Evolutionary conservation across 2,329 filamentous ascomycete genomes (phyloP).

Genomic region (Aspergillus sergii): DNA sequence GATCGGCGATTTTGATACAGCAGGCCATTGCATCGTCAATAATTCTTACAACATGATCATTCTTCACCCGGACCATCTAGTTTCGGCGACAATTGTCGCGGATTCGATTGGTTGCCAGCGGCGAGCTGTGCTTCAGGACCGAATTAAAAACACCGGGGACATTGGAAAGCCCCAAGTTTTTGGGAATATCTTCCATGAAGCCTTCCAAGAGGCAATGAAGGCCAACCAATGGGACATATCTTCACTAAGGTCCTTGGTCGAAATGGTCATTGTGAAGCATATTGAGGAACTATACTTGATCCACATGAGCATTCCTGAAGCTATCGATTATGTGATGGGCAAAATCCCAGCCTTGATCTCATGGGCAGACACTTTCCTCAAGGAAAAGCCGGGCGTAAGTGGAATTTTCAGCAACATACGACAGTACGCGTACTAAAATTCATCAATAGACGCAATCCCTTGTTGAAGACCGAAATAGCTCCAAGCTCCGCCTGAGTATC

Average conservation of each 20-base stretch:
- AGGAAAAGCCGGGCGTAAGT: slow-evolving; percentile 67
- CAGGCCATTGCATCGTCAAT: slow-evolving; percentile 77
- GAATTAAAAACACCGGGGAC: slow-evolving; percentile 86
- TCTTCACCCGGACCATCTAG: slow-evolving; percentile 89
- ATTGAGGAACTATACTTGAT: slow-evolving; percentile 90
- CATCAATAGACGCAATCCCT: slow-evolving; percentile 63
- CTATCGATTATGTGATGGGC: slow-evolving; percentile 75
- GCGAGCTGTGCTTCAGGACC: slow-evolving; percentile 89
- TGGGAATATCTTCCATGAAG: slow-evolving; percentile 89
- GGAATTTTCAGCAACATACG: not conserved
- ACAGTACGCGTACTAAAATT: slow-evolving; percentile 30
- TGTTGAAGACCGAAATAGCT: slow-evolving; percentile 77
- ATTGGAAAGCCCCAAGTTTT: slow-evolving; percentile 82
- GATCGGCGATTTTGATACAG: slow-evolving; percentile 72
- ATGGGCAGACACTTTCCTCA: slow-evolving; percentile 84
- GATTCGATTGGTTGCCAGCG: slow-evolving; percentile 92
- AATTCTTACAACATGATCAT: slow-evolving; percentile 85
- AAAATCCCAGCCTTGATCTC: slow-evolving; percentile 79
- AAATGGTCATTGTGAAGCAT: slow-evolving; percentile 71
- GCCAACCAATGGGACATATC: slow-evolving; percentile 76
- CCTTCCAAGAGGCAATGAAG: slow-evolving; percentile 88
- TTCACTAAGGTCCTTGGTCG: slow-evolving; percentile 69
- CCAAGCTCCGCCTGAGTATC: slow-evolving; percentile 78
- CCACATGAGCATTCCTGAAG: slow-evolving; percentile 70
- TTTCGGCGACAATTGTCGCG: slow-evolving; percentile 93